These are phyloP conservation scores for Fraxinus platypoda DNA, from an alignment of 305 asterid species.

Conservation along the genomic window DNA sequence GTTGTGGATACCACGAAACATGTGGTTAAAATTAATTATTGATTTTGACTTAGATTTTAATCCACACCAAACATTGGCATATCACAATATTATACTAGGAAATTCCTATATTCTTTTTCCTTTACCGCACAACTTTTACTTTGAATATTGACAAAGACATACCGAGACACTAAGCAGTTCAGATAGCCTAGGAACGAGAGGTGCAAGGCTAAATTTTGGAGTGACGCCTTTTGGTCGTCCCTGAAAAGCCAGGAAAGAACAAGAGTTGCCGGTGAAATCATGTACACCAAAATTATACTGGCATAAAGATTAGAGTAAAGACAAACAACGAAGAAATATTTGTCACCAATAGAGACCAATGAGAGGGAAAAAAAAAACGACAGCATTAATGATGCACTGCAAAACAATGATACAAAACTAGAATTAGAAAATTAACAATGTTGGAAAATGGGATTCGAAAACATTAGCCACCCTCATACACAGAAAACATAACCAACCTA, in stretches of 20 bases:
- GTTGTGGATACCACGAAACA: no score
- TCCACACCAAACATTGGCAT: not conserved
- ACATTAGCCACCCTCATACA: not conserved
- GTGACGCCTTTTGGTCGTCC: conserved; percentile 86
- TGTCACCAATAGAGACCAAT: not conserved
- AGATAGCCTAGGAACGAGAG: conserved; percentile 80
- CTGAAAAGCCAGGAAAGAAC: conserved; percentile 33
- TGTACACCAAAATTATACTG: not conserved
- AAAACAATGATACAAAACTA: not conserved
- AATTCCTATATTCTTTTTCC: not conserved
- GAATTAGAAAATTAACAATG: not conserved
- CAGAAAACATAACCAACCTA: not conserved
- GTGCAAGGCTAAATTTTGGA: conserved; percentile 71
- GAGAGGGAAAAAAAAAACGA: not conserved
- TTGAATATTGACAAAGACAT: not conserved
- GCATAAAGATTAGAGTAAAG: not conserved
- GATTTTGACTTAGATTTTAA: no score
- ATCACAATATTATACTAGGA: not conserved
- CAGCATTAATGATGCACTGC: not conserved
- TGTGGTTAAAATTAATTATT: no score
- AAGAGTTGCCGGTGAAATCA: not conserved
- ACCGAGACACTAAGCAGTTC: conserved; percentile 78
- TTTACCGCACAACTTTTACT: not conserved
- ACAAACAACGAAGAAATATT: not conserved
- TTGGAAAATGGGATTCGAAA: not conserved